Percentiles rank a stretch among this genome's conserved stretches.
Evolutionary conservation across 768 basidiomycete species (phyloP).

Genomic region (Psilocybe sp.): DNA sequence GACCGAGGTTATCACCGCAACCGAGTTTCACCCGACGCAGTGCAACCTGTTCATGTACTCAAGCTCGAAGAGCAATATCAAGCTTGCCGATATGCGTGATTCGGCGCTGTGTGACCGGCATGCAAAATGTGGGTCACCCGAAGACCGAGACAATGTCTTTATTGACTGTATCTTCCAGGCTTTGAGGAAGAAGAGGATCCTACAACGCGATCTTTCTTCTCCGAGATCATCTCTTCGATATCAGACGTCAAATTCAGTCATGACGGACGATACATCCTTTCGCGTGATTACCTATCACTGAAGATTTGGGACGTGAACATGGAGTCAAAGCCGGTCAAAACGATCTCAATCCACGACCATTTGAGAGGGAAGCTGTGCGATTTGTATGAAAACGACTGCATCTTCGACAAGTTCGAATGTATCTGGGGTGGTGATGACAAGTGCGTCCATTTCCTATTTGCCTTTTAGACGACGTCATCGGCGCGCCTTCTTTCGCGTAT

Average conservation of each 20-base stretch:
- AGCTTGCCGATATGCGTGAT: constrained; percentile 98
- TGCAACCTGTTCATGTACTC: constrained; percentile 99
- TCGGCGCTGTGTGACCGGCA: constrained; percentile 95
- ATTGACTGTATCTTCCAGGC: constrained; percentile 45
- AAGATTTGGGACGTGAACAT: constrained; percentile 99
- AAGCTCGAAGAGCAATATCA: constrained; percentile 99
- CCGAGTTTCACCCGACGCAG: constrained; percentile 96
- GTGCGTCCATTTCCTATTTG: constrained; percentile 53
- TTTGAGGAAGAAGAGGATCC: constrained; percentile 99
- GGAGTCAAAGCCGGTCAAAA: constrained; percentile 95
- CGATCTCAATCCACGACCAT: constrained; percentile 98
- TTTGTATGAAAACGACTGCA: constrained; percentile 99
- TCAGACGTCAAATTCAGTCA: constrained; percentile 99
- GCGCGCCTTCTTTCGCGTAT: constrained; percentile 6
- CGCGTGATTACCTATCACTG: constrained; percentile 94
- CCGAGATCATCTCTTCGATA: constrained; percentile 98
- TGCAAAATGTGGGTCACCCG: constrained; percentile 77
- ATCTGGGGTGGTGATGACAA: constrained; percentile 95
- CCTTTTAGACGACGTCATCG: constrained; percentile 5
- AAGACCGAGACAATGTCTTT: constrained; percentile 10
- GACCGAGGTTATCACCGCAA: constrained; percentile 99
- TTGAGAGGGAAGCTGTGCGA: constrained; percentile 96
- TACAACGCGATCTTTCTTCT: constrained; percentile 96
- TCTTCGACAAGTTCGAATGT: constrained; percentile 99
- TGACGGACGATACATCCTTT: constrained; percentile 95